Evolutionary conservation across 163 green algal genomes (phyloP).

Genomic region (Volvox carteri): DNA sequence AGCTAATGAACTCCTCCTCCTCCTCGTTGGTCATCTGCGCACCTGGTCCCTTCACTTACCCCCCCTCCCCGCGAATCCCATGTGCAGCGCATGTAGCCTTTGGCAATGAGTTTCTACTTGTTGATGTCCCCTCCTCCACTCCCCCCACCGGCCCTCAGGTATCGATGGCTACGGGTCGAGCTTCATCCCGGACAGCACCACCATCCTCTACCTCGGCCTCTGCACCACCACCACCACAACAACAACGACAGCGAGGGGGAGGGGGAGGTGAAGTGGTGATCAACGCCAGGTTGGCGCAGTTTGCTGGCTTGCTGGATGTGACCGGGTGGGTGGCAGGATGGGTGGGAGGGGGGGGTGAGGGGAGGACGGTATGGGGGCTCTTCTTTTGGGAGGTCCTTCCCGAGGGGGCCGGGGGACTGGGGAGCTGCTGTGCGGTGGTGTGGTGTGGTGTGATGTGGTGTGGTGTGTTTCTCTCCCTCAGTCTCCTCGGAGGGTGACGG

Average conservation of each 20-base stretch:
- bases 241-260: too few relatives aligned
- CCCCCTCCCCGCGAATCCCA: neutral
- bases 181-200: neutral
- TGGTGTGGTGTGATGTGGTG: neutral
- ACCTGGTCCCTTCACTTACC: neutral
- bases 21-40: neutral
- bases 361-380: neutral
- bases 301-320: constrained; percentile 18
- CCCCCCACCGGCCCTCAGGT: neutral
- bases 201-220: too few relatives aligned
- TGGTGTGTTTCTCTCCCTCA: neutral
- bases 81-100: neutral
- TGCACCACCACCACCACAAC: too few relatives aligned
- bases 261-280: neutral
- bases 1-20: neutral
- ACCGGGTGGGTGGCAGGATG: neutral
- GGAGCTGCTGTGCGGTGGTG: neutral
- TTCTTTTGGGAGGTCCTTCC: neutral
- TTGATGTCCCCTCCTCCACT: too few relatives aligned
- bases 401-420: neutral
- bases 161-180: constrained; percentile 26
- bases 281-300: constrained; percentile 1
- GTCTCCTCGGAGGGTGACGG: neutral
- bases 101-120: neutral
- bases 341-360: too few relatives aligned